phyloP scores from a whole-genome alignment of 1,284 basidiomycete genomes.

The Phellopilus nigrolimitatus region DNA sequence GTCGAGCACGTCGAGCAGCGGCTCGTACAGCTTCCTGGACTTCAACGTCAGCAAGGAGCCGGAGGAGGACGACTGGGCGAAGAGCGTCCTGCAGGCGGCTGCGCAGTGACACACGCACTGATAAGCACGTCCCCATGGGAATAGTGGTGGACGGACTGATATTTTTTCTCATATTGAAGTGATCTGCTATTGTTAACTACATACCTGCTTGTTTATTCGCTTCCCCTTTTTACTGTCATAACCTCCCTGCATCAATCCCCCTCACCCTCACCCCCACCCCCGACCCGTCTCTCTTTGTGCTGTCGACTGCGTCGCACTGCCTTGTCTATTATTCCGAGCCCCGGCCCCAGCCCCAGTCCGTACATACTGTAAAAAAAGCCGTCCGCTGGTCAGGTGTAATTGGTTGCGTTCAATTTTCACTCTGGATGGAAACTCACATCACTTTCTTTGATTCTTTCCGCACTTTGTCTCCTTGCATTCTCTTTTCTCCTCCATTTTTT shows the following conservation, averaged over 20 bases:
- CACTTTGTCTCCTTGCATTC: not conserved
- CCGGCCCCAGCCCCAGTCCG: slow-evolving; percentile 27
- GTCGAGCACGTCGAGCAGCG: slow-evolving; percentile 3
- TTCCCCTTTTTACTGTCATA: too few species aligned
- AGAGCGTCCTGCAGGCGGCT: slow-evolving; percentile 17
- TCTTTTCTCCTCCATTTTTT: slow-evolving; percentile 2
- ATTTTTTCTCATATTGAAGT: too few species aligned
- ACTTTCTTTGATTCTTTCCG: not conserved
- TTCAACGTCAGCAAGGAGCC: slow-evolving; percentile 11
- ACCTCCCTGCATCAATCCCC: too few species aligned
- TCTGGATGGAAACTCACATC: not conserved
- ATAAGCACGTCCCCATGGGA: too few species aligned
- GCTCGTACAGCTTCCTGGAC: slow-evolving; percentile 17
- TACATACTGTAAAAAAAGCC: slow-evolving; percentile 23
- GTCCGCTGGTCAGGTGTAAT: slow-evolving; percentile 25
- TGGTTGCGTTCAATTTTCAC: not conserved
- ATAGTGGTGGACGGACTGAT: too few species aligned
- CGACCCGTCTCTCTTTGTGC: too few species aligned
- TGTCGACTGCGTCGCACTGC: too few species aligned
- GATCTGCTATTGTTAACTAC: too few species aligned
- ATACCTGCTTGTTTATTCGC: too few species aligned
- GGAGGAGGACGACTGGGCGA: slow-evolving; percentile 17
- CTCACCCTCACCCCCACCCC: too few species aligned
- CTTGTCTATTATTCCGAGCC: too few species aligned
- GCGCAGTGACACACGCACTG: not conserved